These are phyloP conservation scores for Erigeron philadelphicus DNA, from an alignment of 140 eudicot species.

Conservation along the genomic window DNA sequence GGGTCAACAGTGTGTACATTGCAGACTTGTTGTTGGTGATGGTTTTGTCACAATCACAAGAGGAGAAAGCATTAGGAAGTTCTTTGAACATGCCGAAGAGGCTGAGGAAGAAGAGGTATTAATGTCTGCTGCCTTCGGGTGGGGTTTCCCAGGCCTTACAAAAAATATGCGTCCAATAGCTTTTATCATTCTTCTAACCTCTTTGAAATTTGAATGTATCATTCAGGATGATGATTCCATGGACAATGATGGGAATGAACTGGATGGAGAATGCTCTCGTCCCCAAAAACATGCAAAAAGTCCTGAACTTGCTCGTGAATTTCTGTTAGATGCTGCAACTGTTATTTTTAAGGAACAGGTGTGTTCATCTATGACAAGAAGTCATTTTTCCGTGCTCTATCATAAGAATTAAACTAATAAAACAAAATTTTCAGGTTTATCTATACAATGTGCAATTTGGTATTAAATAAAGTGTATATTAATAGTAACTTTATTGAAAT, in stretches of 20 bases:
- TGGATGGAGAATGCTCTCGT: constrained; percentile 93
- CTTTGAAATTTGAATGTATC: background rate
- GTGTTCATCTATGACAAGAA: constrained; percentile 25
- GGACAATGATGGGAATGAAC: constrained; percentile 93
- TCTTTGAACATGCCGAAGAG: constrained; percentile 98
- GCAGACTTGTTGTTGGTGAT: constrained; percentile 91
- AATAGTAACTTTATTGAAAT: constrained; percentile 6
- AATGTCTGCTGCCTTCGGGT: constrained; percentile 2
- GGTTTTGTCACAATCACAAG: constrained; percentile 74
- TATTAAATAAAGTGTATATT: background rate
- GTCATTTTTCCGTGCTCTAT: background rate
- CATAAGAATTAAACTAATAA: background rate
- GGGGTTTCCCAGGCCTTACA: background rate
- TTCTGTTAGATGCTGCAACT: constrained; percentile 94
- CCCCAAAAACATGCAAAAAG: constrained; percentile 99
- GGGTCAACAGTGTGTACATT: constrained; percentile 87
- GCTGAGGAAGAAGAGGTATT: constrained; percentile 94
- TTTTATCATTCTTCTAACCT: constrained; percentile 16
- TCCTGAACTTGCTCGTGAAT: constrained; percentile 97
- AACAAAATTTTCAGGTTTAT: background rate
- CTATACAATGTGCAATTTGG: constrained; percentile 11
- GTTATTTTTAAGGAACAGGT: constrained; percentile 97
- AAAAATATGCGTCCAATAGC: background rate
- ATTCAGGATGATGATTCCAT: constrained; percentile 91
- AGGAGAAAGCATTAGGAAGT: constrained; percentile 75